phyloP scores from a whole-genome alignment of 768 basidiomycete species.

The Leccinum incarnatum region DNA sequence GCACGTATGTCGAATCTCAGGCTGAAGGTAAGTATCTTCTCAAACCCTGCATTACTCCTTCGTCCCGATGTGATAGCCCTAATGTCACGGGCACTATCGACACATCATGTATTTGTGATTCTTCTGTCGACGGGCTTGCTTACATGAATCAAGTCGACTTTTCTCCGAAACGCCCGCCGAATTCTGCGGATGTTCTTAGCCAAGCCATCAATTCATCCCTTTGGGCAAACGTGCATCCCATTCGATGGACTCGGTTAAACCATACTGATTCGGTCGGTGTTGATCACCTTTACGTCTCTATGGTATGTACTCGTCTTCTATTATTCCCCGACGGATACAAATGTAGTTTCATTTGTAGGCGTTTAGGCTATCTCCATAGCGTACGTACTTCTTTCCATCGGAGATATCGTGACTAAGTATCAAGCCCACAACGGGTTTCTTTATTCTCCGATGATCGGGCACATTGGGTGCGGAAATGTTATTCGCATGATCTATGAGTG shows the following conservation, averaged over 20 bases:
- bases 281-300: conserved; percentile 16
- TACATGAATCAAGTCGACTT: conserved; percentile 1
- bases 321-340: conserved; percentile 3
- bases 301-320: conserved; percentile 10
- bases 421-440: conserved; percentile 11
- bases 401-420: conserved; percentile 4
- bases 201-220: background rate
- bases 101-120: background rate
- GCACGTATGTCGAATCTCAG: conserved; percentile 4
- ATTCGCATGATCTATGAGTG: conserved; percentile 15
- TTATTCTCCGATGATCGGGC: conserved; percentile 19
- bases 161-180: conserved; percentile 6
- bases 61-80: conserved; percentile 23
- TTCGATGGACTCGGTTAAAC: background rate
- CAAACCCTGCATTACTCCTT: conserved; percentile 6
- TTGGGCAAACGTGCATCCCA: conserved; percentile 2
- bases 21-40: conserved; percentile 8
- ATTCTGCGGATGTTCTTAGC: conserved; percentile 5
- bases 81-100: background rate
- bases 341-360: conserved; percentile 6
- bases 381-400: conserved; percentile 17
- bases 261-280: background rate
- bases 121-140: background rate
- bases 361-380: conserved; percentile 15
- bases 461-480: conserved; percentile 6